Evolutionary conservation across 345 rosid genomes (phyloP), one percentile per base, ranked within the genome.

Genomic region (Citropsis articulata): DNA sequence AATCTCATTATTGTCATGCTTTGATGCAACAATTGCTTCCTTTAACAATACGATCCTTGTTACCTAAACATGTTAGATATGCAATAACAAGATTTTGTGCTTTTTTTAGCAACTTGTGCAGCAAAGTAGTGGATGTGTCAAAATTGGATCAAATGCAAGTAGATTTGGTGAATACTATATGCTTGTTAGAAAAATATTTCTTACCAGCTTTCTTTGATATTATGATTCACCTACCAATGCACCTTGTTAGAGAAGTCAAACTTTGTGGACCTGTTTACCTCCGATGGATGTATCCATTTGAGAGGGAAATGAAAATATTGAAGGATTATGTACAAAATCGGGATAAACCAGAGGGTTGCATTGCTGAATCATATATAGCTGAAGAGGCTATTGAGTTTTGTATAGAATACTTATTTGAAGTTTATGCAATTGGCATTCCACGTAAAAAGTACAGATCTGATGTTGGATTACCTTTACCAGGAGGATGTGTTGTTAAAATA

Each of bases 361-460:
- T 71, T 30, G 66, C 83, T 57, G 24, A 77, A 81, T 77, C 71
- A 38, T 5, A 50, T 5, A 56, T 56, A 2, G 61, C 12, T 21
- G 1, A 56, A 56, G 10, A 56, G 22, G 61, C 61, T 56, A 56
- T 22, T 19, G 61, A 56, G 9, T 56, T 56, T 2, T 56, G 12
- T 3, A 56, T 22, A 56, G 7, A 56, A 7, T 56, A 56, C 8
- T 55, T 21, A 55, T 4, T 0, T 55, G 1, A 2, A 16, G 8
- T 55, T 55, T n/a, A 55, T 55, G 24, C 59, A 55, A 1, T 55
- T 55, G 59, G 24, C 21, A 55, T 55, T 18, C 59, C 7, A 55
- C 9, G 2, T 5, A 55, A 21, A 55, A 55, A 19, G 10, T 56
- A 56, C 7, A 21, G 22, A 7, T 56, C 8, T 19, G 9, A 45